Percentiles rank a stretch among this genome's conserved stretches.
Evolutionary conservation across 768 basidiomycete genomes (phyloP).

Genomic region (Lyophyllum atratum): DNA sequence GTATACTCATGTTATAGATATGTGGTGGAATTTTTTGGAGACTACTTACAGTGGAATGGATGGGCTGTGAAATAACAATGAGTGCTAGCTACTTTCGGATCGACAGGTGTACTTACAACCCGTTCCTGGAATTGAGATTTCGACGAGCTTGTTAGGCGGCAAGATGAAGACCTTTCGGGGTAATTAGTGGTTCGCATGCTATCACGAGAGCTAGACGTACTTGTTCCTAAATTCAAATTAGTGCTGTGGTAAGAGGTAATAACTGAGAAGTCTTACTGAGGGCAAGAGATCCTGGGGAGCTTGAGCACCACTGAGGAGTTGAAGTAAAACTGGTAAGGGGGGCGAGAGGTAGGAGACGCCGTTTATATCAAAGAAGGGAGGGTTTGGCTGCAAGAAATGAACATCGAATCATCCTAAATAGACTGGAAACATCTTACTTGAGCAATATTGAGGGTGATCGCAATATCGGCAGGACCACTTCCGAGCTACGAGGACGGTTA

Average conservation of each 20-base stretch:
- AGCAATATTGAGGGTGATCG: slow-evolving; percentile 22
- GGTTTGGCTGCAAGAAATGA: slow-evolving; percentile 19
- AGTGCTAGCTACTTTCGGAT: not conserved
- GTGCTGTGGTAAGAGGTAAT: not conserved
- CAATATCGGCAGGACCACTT: slow-evolving; percentile 20
- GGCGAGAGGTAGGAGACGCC: slow-evolving; percentile 29
- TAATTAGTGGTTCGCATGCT: not conserved
- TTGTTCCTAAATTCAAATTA: not conserved
- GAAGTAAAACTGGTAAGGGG: slow-evolving; percentile 53
- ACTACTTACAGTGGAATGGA: slow-evolving; percentile 9
- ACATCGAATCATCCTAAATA: no score
- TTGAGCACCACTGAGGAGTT: slow-evolving; percentile 47
- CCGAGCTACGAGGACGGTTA: slow-evolving; percentile 15
- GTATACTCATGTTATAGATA: not conserved
- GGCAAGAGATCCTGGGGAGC: slow-evolving; percentile 34
- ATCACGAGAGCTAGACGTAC: not conserved
- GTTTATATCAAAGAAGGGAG: slow-evolving; percentile 30
- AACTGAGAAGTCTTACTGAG: slow-evolving; percentile 43
- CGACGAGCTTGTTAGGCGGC: slow-evolving; percentile 45
- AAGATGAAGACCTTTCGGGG: slow-evolving; percentile 21
- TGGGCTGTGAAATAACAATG: not conserved
- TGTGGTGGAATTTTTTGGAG: not conserved
- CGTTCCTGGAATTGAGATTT: slow-evolving; percentile 28
- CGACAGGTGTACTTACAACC: not conserved
- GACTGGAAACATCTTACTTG: slow-evolving; percentile 20